Evolutionary conservation across 2,329 filamentous ascomycete genomes (phyloP).

Genomic region (Exophiala mesophila): DNA sequence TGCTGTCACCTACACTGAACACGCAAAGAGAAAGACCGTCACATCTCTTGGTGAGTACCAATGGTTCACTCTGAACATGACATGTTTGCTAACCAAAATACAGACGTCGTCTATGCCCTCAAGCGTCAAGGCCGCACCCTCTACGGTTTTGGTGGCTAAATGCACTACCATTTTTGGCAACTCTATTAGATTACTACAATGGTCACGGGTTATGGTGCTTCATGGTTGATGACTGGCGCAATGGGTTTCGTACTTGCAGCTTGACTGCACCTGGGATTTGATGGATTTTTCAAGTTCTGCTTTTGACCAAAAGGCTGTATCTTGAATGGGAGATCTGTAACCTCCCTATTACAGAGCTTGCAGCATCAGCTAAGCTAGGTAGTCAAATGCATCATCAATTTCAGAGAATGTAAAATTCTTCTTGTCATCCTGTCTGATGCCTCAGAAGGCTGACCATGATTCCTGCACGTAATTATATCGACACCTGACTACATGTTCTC

Average conservation of each 20-base stretch:
- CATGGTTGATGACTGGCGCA: constrained; percentile 5
- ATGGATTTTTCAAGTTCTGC: too few species aligned
- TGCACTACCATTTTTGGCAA: constrained; percentile 2
- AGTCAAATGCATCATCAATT: too few species aligned
- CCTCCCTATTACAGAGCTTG: too few species aligned
- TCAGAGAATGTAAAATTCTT: too few species aligned
- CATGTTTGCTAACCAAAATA: constrained; percentile 3
- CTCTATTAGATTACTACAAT: constrained; percentile 8
- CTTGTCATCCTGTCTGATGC: too few species aligned
- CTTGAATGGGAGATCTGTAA: too few species aligned
- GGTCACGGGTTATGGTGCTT: constrained; percentile 20
- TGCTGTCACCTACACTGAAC: constrained; percentile 72
- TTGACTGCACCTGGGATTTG: neutral
- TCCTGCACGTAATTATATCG: too few species aligned
- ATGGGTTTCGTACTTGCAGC: constrained; percentile 2
- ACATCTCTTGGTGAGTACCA: constrained; percentile 48
- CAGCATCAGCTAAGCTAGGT: neutral
- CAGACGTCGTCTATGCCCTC: constrained; percentile 61
- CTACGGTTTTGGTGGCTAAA: constrained; percentile 73
- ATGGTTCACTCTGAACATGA: neutral
- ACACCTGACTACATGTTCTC: too few species aligned
- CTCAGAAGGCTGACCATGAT: too few species aligned
- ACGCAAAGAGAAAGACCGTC: constrained; percentile 77
- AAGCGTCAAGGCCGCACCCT: constrained; percentile 68
- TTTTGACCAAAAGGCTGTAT: too few species aligned